A percentile compares a stretch with the other conserved stretches of the same genome.
Evolutionary conservation across 768 basidiomycete genomes (phyloP).

Genomic region (Agrocybe chaxingu): DNA sequence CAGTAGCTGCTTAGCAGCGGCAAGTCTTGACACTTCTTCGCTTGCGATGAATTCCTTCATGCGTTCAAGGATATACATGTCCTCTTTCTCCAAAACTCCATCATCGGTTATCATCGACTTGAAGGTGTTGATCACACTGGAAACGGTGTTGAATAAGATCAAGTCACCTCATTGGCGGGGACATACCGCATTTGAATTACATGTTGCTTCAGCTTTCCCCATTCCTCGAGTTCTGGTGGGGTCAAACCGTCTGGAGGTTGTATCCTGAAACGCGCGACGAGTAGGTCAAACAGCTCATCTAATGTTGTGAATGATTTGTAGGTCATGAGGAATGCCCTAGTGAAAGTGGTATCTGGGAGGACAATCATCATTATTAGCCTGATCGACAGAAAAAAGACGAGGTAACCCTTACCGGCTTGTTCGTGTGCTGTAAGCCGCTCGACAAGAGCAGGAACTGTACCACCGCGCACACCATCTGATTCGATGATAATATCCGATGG

Average conservation of each 20-base stretch:
- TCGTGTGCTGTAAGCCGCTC: constrained; percentile 92
- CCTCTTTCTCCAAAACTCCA: constrained; percentile 82
- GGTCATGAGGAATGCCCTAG: constrained; percentile 90
- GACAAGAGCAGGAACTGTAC: constrained; percentile 81
- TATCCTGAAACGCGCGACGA: constrained; percentile 78
- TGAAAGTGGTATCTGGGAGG: constrained; percentile 68
- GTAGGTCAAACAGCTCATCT: constrained; percentile 77
- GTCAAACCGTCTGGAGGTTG: constrained; percentile 67
- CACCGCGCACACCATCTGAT: constrained; percentile 83
- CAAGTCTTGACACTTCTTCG: constrained; percentile 58
- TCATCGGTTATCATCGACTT: constrained; percentile 87
- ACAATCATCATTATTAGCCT: not conserved
- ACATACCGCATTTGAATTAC: constrained; percentile 83
- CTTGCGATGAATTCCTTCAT: constrained; percentile 79
- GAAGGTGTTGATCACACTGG: constrained; percentile 85
- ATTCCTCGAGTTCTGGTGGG: constrained; percentile 63
- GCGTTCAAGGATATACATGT: constrained; percentile 72
- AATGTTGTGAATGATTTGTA: constrained; percentile 91
- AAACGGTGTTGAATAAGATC: constrained; percentile 2
- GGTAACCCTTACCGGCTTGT: constrained; percentile 60
- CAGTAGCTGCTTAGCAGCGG: constrained; percentile 73
- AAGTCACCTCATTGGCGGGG: not conserved
- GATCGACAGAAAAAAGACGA: not conserved
- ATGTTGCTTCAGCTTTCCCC: constrained; percentile 83
- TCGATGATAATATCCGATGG: constrained; percentile 83